These are phyloP conservation scores for Aspergillus sp. DNA, from an alignment of 2,329 filamentous ascomycete genomes.

Conservation along the genomic window DNA sequence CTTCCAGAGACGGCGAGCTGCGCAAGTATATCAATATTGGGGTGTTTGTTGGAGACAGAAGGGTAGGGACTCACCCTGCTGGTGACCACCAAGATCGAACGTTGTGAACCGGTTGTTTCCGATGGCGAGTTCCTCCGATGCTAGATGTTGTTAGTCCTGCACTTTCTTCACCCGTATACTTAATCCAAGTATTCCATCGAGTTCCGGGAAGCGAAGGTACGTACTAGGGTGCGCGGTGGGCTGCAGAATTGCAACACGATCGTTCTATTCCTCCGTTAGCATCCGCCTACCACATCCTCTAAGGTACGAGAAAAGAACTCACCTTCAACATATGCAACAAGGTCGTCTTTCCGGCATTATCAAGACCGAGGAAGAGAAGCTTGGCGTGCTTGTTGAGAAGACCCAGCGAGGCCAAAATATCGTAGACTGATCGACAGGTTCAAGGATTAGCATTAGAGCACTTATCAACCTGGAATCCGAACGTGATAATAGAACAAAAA, in stretches of 20 bases:
- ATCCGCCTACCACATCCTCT: slow-evolving; percentile 1
- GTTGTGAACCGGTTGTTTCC: slow-evolving; percentile 92
- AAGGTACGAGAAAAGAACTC: slow-evolving; percentile 24
- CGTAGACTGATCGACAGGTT: slow-evolving; percentile 60
- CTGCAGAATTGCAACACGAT: slow-evolving; percentile 83
- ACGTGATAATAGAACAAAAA: not conserved
- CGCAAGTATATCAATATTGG: slow-evolving; percentile 1
- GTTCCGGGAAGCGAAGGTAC: slow-evolving; percentile 24
- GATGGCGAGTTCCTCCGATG: slow-evolving; percentile 86
- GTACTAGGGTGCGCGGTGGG: slow-evolving; percentile 86
- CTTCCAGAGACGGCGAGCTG: slow-evolving; percentile 84
- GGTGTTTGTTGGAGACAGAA: not conserved
- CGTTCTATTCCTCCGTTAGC: slow-evolving; percentile 56
- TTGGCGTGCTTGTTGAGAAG: slow-evolving; percentile 95
- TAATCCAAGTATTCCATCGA: not conserved
- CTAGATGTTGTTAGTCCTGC: slow-evolving; percentile 37
- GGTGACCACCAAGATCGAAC: slow-evolving; percentile 87
- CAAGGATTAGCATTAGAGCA: too few relatives aligned
- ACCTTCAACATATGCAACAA: slow-evolving; percentile 94
- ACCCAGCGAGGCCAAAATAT: slow-evolving; percentile 78
- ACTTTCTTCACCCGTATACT: not conserved
- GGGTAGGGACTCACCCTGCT: slow-evolving; percentile 59
- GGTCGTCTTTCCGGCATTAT: slow-evolving; percentile 92
- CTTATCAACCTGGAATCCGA: too few relatives aligned
- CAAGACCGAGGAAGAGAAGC: slow-evolving; percentile 84